Base-by-base conservation (phyloP, 1,284 basidiomycete genomes). In the Laetiporus sulphureus region DNA sequence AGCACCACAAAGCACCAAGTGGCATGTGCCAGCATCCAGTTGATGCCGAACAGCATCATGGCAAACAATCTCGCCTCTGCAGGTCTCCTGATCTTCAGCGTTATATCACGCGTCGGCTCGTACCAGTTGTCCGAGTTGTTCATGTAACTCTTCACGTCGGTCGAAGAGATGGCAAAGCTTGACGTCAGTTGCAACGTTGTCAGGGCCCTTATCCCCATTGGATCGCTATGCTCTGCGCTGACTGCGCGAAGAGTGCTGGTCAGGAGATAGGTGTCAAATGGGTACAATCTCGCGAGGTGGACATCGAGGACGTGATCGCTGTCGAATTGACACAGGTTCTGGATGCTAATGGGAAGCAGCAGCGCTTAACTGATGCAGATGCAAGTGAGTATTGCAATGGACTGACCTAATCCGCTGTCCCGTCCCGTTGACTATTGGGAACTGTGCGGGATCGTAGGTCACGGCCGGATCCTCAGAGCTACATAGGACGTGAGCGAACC, bases 271-370 rank as follows among this genome's bases (percentile, higher is more conserved):
- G 64, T 69, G 54, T 79, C 77, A 54, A 79, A 78, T 1, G 77
- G 77, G 51, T 78, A 79, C 3, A 77, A 54, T 5, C 65, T 68
- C 11, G 71, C 68, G 53, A 69, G 57, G 46, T 76, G 73, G 6
- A 76, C 74, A 49, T 79, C 74, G n/a, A 79, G 65, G 27, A 71
- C 68, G 50, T 78, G 71, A 47, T 75, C 71, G 43, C 68, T 73
- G 49, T 77, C 73, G 48, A 79, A 79, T 50, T 75, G 75, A 29
- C 72, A 68, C 12, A 76, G 62, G 46, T 69, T 73, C 51, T 77
- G 73, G 21, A 77, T 69, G 37, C 77, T 79, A 38, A 24, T 7
- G 19, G 19, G 10, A 29, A n/a, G 27, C 24, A 16, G 11, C 34
- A 31, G 18, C 10, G 1, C 11, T 16, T 20, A 7, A 19, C 11